phyloP scores from a whole-genome alignment of 129 eudicot species.

The Calendula officinalis region DNA sequence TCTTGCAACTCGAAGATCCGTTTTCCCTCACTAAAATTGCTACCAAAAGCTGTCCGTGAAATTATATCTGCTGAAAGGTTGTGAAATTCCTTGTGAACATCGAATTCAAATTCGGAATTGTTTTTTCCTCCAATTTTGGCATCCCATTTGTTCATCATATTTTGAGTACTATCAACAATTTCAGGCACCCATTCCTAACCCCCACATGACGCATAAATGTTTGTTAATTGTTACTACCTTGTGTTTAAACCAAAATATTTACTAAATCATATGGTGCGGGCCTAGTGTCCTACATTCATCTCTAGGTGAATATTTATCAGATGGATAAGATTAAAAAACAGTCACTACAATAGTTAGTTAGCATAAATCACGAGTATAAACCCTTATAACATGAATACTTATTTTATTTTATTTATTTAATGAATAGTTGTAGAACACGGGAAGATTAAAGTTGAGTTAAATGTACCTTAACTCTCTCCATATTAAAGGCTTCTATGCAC shows the following conservation, averaged over 20 bases:
- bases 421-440: too few species aligned
- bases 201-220: background rate
- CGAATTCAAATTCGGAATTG: conserved; percentile 51
- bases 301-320: too few species aligned
- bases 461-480: conserved; percentile 75
- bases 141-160: conserved; percentile 66
- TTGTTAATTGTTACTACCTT: background rate
- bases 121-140: conserved; percentile 30
- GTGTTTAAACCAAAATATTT: background rate
- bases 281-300: too few species aligned
- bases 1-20: conserved; percentile 73
- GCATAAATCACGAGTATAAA: too few species aligned
- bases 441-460: too few species aligned
- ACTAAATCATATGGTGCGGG: too few species aligned
- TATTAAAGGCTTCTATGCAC: conserved; percentile 80
- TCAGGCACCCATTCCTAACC: conserved; percentile 78
- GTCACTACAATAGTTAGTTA: too few species aligned
- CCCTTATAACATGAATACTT: too few species aligned
- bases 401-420: too few species aligned
- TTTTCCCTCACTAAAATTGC: conserved; percentile 70
- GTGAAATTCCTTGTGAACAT: conserved; percentile 64
- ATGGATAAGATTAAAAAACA: too few species aligned
- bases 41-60: conserved; percentile 83
- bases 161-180: conserved; percentile 59
- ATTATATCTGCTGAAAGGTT: conserved; percentile 74